These are phyloP conservation scores for Stephanodiscus triporus DNA, from an alignment of 108 stramenopile genomes.

Conservation along the genomic window DNA sequence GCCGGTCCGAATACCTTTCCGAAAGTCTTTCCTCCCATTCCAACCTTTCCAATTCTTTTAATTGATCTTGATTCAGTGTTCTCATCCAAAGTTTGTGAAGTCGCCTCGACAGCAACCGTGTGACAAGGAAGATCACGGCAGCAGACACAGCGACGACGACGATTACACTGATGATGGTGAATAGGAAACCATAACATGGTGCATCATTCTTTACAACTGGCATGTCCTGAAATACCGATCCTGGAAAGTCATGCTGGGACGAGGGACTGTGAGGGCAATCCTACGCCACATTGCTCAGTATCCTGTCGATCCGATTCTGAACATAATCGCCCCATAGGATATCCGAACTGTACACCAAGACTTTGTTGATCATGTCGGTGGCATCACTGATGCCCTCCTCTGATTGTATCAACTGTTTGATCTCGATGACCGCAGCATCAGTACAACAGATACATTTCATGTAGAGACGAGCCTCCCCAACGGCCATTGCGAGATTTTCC, in stretches of 20 bases:
- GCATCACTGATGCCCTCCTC: conserved; percentile 36
- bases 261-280: conserved; percentile 59
- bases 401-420: conserved; percentile 37
- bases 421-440: conserved; percentile 48
- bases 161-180: conserved; percentile 43
- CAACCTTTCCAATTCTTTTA: conserved; percentile 26
- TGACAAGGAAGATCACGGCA: conserved; percentile 19
- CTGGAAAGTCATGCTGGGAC: conserved; percentile 42
- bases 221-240: conserved; percentile 27
- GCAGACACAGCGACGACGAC: conserved; percentile 26
- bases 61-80: conserved; percentile 42
- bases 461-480: conserved; percentile 39
- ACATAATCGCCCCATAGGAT: conserved; percentile 55
- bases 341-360: conserved; percentile 42
- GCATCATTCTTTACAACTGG: conserved; percentile 6
- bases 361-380: conserved; percentile 39
- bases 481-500: conserved; percentile 24
- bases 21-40: conserved; percentile 26
- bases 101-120: conserved; percentile 45
- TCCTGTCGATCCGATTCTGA: conserved; percentile 59
- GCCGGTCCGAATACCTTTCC: conserved; percentile 47
- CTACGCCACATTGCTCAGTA: conserved; percentile 48
- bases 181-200: conserved; percentile 32
- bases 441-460: conserved; percentile 55
- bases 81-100: conserved; percentile 61